These are phyloP conservation scores for Lactarius pseudohatsudake DNA, from an alignment of 768 basidiomycete species.

Conservation along the genomic window DNA sequence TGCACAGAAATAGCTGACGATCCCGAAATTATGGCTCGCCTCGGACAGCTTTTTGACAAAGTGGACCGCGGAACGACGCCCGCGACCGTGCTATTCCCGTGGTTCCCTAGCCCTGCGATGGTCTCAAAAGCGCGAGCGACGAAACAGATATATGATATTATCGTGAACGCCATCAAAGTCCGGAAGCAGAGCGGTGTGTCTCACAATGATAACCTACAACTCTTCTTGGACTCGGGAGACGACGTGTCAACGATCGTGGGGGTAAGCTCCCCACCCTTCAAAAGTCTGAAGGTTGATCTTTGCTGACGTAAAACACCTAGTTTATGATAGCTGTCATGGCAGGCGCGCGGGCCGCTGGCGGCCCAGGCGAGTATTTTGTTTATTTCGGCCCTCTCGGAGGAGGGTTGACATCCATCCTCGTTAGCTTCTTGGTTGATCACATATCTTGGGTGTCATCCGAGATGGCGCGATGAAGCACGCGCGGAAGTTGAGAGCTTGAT, in stretches of 20 bases:
- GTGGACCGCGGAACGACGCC: constrained; percentile 73
- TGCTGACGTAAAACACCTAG: constrained; percentile 39
- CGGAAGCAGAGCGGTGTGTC: constrained; percentile 55
- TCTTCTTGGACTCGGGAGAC: constrained; percentile 69
- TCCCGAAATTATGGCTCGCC: constrained; percentile 54
- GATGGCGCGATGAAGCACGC: too few species aligned
- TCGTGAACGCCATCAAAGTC: too few species aligned
- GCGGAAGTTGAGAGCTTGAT: too few species aligned
- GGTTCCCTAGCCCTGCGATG: constrained; percentile 66
- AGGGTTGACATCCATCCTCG: too few species aligned
- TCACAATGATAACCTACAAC: constrained; percentile 68
- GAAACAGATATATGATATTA: too few species aligned
- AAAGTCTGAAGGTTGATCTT: constrained; percentile 8
- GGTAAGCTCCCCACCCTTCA: constrained; percentile 41
- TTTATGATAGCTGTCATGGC: constrained; percentile 84
- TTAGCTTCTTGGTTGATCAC: too few species aligned
- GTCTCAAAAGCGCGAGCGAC: too few species aligned
- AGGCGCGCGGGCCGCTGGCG: constrained; percentile 77
- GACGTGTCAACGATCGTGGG: constrained; percentile 68
- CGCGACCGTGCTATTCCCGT: constrained; percentile 68
- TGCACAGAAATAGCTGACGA: constrained; percentile 71
- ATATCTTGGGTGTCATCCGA: too few species aligned
- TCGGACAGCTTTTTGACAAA: constrained; percentile 64
- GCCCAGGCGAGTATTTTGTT: constrained; percentile 48
- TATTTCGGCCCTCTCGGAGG: constrained; percentile 28